Base-by-base conservation (phyloP, 2,329 filamentous ascomycete species). In the Ophiobolus disseminans region DNA sequence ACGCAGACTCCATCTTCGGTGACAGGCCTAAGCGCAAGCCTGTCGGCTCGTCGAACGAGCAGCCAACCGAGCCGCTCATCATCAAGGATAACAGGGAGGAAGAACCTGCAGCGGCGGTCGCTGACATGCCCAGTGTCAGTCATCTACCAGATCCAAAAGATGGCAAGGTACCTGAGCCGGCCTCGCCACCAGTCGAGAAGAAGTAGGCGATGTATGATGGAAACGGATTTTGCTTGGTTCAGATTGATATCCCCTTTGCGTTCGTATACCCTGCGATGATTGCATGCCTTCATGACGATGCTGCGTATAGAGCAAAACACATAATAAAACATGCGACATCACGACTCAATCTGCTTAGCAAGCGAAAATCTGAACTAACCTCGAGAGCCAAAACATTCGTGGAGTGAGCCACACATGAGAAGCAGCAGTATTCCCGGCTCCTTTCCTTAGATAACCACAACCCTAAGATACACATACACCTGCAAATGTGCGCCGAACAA, bases 41-140 rank as follows among this genome's bases (percentile, higher is more conserved):
- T 26, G 36, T 35, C 20, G 26, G 32, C 4, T 31, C 32, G 20
- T 23, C 25, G 13, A 40, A 14, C 13, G 43, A 19, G 46, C 39
- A 22, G 48, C 59, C 34, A 34, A 57, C 31, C 9, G 66, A 63
- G 4, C 66, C 70, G 4, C 56, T 72, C 11, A 66, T 68, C 39
- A 67, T 73, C 32, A 53, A 52, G 5, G 67, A 70, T 28, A 48
- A 54, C 19, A 60, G 54, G 19, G 63, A 63, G 16, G 58, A 56
- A 13, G 31, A 53, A 52, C 8, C 28, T 35, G 45, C 50, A 23
- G 57, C 63, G n/a, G 48, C 58, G 3, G 64, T 73, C 7, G 41
- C 57, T 13, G 67, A 74, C 50, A 44, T 75, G 53, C 71, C 70
- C 1, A 68, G 68, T 23, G 72, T 75, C 23, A 58, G 62, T 23